A percentile compares a stretch with the other conserved stretches of the same genome.
Conservation (phyloP, 2,329 filamentous ascomycete genomes). For the Sporothrix variecibatus region DNA sequence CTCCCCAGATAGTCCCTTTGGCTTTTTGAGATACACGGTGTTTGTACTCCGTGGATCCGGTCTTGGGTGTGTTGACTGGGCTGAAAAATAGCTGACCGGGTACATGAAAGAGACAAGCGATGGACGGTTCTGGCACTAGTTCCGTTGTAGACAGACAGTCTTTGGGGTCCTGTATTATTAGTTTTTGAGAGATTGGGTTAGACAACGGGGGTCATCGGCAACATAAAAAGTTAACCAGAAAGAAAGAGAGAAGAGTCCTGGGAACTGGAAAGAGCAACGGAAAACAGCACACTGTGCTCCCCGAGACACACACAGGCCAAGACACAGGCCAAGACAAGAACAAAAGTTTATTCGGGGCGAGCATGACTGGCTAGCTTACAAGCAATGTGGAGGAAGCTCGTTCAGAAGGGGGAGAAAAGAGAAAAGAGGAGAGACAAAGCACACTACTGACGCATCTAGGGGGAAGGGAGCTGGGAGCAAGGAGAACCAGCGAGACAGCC, state of each 20-base stretch:
- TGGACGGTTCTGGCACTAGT: neutral
- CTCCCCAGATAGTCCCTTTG: neutral
- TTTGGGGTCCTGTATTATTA: neutral
- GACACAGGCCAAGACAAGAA: neutral
- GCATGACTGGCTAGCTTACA: constrained; percentile 1
- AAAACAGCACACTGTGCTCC: neutral
- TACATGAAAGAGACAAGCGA: neutral
- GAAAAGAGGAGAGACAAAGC: neutral
- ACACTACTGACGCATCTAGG: constrained; percentile 4
- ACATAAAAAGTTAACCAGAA: neutral
- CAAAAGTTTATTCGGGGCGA: neutral
- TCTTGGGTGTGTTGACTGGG: neutral
- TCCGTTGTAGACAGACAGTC: neutral
- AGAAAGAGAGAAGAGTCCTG: neutral
- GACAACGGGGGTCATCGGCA: constrained; percentile 10
- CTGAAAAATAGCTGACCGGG: neutral
- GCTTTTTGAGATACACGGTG: neutral
- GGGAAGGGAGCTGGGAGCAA: neutral
- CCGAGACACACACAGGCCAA: neutral
- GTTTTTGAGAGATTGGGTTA: neutral
- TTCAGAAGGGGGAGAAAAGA: neutral
- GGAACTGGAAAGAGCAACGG: neutral
- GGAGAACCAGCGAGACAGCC: neutral
- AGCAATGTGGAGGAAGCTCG: neutral
- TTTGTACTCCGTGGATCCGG: neutral